Evolutionary conservation across 495 filamentous ascomycete genomes (phyloP).

Genomic region (Podospora pseudopauciseta): DNA sequence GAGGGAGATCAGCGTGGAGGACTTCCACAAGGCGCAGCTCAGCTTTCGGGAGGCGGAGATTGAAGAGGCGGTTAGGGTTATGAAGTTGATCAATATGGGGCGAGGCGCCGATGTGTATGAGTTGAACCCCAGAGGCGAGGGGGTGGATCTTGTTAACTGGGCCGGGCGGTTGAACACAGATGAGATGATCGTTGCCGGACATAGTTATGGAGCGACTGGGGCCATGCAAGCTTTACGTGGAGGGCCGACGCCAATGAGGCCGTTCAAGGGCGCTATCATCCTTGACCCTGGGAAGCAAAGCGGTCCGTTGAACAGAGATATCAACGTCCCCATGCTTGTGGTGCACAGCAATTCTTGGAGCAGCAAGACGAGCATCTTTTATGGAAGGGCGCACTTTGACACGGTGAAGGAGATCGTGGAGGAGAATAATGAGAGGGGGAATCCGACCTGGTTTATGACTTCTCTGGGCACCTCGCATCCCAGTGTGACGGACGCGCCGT

Average conservation of each 20-base stretch:
- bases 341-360: conserved; percentile 53
- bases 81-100: conserved; percentile 43
- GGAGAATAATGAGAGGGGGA: conserved; percentile 33
- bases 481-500: conserved; percentile 52
- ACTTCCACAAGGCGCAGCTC: conserved; percentile 47
- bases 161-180: conserved; percentile 36
- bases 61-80: conserved; percentile 43
- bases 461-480: conserved; percentile 49
- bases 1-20: conserved; percentile 24
- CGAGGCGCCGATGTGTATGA: conserved; percentile 34
- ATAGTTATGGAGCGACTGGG: conserved; percentile 53
- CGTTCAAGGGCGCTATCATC: conserved; percentile 44
- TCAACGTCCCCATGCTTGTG: conserved; percentile 47
- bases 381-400: conserved; percentile 51
- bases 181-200: conserved; percentile 46
- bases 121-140: conserved; percentile 35
- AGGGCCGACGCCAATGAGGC: conserved; percentile 33
- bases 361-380: conserved; percentile 41
- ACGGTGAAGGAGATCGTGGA: conserved; percentile 46
- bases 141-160: conserved; percentile 32
- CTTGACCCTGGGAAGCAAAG: conserved; percentile 52
- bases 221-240: conserved; percentile 48
- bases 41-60: conserved; percentile 53
- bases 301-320: conserved; percentile 49
- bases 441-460: conserved; percentile 52